Evolutionary conservation across 2,329 filamentous ascomycete species (phyloP), one percentile per base, ranked within the genome.

Genomic region (Xylaria arbuscula): DNA sequence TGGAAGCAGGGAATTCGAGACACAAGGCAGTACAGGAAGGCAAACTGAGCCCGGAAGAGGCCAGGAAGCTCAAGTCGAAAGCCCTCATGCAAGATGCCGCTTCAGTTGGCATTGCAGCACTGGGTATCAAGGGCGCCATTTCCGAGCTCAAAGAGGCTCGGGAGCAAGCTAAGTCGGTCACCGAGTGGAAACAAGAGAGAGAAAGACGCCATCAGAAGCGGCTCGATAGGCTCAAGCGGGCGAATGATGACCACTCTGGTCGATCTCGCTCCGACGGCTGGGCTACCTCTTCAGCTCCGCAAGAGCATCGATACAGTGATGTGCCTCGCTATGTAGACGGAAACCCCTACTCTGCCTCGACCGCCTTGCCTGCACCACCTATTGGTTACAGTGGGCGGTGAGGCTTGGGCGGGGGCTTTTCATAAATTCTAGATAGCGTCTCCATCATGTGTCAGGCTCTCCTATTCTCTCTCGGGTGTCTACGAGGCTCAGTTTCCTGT

Each of bases 61-160:
- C 86, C 67, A 84, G 83, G 75, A 88, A 87, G 74, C 81, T 88
- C 75, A 88, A 87, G 80, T 82, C 83, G 59, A 88, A 85, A 76
- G 85, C 86, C 11, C 76, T 88, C 10, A 76, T 88, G 71, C 85
- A 88, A 77, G 87, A 89, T 72, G 86, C 85, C 0, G 86, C 87
- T n/a, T 86, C 86, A 3, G 81, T 89, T 6, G 87, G 87, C 65
- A 85, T 89, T 59, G 87, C 87, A 1, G 86, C 86, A 13, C 73
- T 89, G 74, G 86, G 87, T 54, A 84, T 89, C 78, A 87, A 87
- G 76, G 84, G 86, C 40, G 86, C 86, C 72, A 72, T 88, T 51
- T 83, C 80, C 17, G 86, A 88, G 76, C 78, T 88, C 76, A 87
- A 88, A 78, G 84, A 88, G 71, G 87, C 82, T 66, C 83, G 82